Evolutionary conservation across 2,329 filamentous ascomycete species (phyloP), one percentile per base, ranked within the genome.

Genomic region (Exophiala alcalophila): DNA sequence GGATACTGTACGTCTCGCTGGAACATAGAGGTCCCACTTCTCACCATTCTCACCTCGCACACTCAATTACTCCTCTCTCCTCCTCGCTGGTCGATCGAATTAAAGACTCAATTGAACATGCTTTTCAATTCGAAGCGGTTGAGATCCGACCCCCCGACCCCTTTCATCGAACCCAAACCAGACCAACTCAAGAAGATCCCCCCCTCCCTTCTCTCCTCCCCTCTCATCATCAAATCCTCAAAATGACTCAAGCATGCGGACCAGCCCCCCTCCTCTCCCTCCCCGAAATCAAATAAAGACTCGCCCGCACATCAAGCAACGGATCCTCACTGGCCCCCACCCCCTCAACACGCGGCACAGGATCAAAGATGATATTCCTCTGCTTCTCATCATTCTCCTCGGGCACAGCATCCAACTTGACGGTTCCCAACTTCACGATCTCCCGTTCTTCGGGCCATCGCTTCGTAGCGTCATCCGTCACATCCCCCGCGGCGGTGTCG

Each of bases 361-460:
- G 76, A 62, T 81, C 76, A 50, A 76, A 79, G 49, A 80, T 80
- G 27, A 74, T 63, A 21, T 64, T 61, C 61, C 77, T 73, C 61
- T 75, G 69, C 61, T 70, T 60, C 44, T 58, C 56, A 25, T 66
- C 61, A n/a, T 66, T 61, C 24, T 56, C 50, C 15, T 61, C 57
- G 18, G 67, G 56, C 7, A 70, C 44, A 16, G 57, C 55, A 15
- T 73, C 65, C 7, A 80, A 41, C 43, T 54, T 67, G 5, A 80
- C 55, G 1, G 55, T 66, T 1, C 77, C 77, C 40, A 80, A 56
- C 49, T 75, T 69, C 3, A 77, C 71, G 14, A 74, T 34, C 47
- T 69, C 52, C 25, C 75, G 65, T 3, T 66, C 64, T 25, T 73
- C 74, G 0, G 74, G 72, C 77, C 77, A 80, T 14, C 70, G 61